These are phyloP conservation scores for Aspergillus aculeatinus DNA, from an alignment of 2,329 filamentous ascomycete genomes.

Conservation along the genomic window DNA sequence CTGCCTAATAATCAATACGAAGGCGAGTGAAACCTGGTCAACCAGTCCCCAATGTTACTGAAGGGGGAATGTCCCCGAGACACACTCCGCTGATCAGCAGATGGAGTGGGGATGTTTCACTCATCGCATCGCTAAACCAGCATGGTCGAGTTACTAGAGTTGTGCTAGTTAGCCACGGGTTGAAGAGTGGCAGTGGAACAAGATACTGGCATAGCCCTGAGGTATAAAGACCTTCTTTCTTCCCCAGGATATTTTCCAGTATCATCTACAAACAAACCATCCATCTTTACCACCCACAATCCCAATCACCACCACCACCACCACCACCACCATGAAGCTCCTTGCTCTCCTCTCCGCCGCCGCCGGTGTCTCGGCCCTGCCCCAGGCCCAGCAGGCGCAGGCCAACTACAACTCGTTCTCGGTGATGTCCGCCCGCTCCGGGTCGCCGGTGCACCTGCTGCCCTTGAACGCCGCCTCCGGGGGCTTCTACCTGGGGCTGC, in stretches of 20 bases:
- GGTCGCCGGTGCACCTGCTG: slow-evolving; percentile 51
- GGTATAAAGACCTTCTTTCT: neutral
- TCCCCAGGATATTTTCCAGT: neutral
- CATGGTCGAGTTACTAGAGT: no score
- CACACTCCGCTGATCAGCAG: neutral
- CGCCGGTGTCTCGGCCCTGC: neutral
- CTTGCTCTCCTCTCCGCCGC: neutral
- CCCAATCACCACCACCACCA: neutral
- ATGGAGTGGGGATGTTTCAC: neutral
- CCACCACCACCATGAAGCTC: neutral
- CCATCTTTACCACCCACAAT: neutral
- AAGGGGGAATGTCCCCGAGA: neutral
- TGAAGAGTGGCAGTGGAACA: no score
- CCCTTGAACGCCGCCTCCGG: slow-evolving; percentile 49
- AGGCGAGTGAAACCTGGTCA: neutral
- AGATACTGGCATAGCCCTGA: neutral
- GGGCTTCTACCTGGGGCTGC: slow-evolving; percentile 52
- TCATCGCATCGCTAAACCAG: neutral
- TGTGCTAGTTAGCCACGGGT: no score
- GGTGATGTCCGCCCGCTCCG: slow-evolving; percentile 48
- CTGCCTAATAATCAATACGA: neutral
- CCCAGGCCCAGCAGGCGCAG: neutral
- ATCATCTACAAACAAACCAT: neutral
- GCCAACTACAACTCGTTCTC: slow-evolving; percentile 32
- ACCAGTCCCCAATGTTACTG: neutral